Conservation (phyloP, 306 rosid species). For the Vigna angularis region DNA sequence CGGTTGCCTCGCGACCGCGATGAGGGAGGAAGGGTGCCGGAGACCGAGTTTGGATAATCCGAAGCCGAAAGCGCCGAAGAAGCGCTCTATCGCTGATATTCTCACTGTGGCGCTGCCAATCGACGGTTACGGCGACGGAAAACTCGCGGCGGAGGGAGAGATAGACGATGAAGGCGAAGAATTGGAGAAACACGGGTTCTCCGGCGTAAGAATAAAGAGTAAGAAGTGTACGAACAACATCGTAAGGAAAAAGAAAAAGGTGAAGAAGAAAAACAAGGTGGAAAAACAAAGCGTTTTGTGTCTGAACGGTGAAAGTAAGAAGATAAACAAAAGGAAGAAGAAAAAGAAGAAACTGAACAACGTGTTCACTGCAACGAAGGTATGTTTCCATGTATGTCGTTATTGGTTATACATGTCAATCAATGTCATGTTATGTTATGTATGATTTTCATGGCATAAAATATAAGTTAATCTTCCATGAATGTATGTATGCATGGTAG, state of each 20-base stretch:
- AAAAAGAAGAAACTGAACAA: slow-evolving; percentile 35
- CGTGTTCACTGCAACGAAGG: slow-evolving; percentile 57
- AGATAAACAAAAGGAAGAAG: slow-evolving; percentile 41
- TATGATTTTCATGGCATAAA: slow-evolving; percentile 50
- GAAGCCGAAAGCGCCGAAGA: slow-evolving; percentile 66
- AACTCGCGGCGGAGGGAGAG: background rate
- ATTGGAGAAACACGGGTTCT: background rate
- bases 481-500: background rate
- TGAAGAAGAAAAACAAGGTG: slow-evolving; percentile 44
- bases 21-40: slow-evolving; percentile 45
- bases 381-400: slow-evolving; percentile 28
- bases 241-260: slow-evolving; percentile 41
- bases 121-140: slow-evolving; percentile 8
- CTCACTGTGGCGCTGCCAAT: slow-evolving; percentile 77
- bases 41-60: slow-evolving; percentile 47
- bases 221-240: slow-evolving; percentile 43
- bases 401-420: background rate
- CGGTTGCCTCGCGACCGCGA: slow-evolving; percentile 53
- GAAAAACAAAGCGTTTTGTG: slow-evolving; percentile 24
- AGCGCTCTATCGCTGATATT: slow-evolving; percentile 79
- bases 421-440: background rate
- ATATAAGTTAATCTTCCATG: slow-evolving; percentile 39
- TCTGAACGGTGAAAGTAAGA: slow-evolving; percentile 36
- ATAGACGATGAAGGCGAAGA: background rate
- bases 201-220: slow-evolving; percentile 21